Base-by-base conservation (phyloP, 1,139 yeast genomes). In the Sugiyamaella paludigena region DNA sequence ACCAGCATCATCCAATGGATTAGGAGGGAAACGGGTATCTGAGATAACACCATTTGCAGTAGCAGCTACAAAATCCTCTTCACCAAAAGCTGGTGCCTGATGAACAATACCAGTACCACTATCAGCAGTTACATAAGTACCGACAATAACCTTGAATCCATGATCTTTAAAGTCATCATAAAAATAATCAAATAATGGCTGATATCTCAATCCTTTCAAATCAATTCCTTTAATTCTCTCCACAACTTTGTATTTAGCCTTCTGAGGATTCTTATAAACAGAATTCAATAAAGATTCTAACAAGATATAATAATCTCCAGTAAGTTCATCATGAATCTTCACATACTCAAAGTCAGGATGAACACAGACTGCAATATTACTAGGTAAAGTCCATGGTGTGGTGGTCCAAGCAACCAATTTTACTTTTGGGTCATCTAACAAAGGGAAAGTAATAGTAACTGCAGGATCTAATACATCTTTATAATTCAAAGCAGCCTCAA, bases 71-170 rank as follows among this genome's bases (percentile, higher is more conserved):
- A 82, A 89, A 91, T 94, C 99, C 71, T 83, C 95, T 74, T 92
- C 99, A 84, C 99, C 99, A 74, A 89, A 94, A 45, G 98, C 94
- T 58, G 99, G 98, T 42, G 98, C 83, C 70, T 91, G 96, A 70
- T 92, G 98, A 55, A 92, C 99, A 67, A 92, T 81, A 83, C 99
- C 99, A 50, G 98, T 87, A 88, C 99, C 99, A 47, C 95, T 85
- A 58, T 92, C 98, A 56, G 78, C 81, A 49, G 96, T 81, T 64
- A 92, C 98, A 65, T 87, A 92, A 58, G 79, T 85, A 51, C 84
- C 97, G 49, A 76, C 73, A 62, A 87, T 80, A 60, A 92, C 96
- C 63, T 77, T 79, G 78, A 87, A 92, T 11, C 85, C 98, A 40
- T 56, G 40, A 44, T 82, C 91, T 66, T 81, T 77, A 73, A 83